Percentiles rank a stretch among this genome's conserved stretches.
Conservation (phyloP, 768 basidiomycete species). For the Mycena belliarum region DNA sequence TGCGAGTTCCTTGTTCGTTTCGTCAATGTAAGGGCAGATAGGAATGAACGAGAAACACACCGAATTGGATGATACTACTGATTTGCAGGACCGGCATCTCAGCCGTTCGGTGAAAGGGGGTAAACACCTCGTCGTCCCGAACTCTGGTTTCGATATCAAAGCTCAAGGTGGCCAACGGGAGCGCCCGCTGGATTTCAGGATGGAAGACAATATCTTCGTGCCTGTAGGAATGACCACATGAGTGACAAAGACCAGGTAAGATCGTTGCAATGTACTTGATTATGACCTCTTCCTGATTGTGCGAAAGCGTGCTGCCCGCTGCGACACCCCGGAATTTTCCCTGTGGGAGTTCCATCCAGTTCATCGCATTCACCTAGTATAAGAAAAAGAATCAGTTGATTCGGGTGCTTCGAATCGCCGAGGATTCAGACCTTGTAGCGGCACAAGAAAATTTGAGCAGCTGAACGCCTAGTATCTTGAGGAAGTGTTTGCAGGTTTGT, state of each 20-base stretch:
- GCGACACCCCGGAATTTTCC: not conserved
- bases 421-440: not conserved
- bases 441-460: not conserved
- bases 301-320: not conserved
- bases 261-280: slow-evolving; percentile 6
- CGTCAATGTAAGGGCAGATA: no score
- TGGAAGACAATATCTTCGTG: slow-evolving; percentile 11
- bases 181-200: not conserved
- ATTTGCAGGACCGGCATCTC: not conserved
- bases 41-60: not conserved
- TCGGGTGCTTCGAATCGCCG: no score
- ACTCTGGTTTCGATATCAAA: slow-evolving; percentile 20
- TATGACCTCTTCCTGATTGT: slow-evolving; percentile 5
- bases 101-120: not conserved
- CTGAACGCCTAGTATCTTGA: not conserved
- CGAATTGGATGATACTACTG: not conserved
- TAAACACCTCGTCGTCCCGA: not conserved
- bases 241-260: no score
- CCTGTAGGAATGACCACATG: not conserved
- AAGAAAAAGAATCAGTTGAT: no score
- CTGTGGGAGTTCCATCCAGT: not conserved
- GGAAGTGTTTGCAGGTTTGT: not conserved
- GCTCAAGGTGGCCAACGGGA: slow-evolving; percentile 18
- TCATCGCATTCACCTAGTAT: not conserved
- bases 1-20: not conserved